Percentiles rank a stretch among this genome's conserved stretches.
Evolutionary conservation across 192 early-diverging fungal species (phyloP).

Genomic region (Fimicolochytrium jonesii): DNA sequence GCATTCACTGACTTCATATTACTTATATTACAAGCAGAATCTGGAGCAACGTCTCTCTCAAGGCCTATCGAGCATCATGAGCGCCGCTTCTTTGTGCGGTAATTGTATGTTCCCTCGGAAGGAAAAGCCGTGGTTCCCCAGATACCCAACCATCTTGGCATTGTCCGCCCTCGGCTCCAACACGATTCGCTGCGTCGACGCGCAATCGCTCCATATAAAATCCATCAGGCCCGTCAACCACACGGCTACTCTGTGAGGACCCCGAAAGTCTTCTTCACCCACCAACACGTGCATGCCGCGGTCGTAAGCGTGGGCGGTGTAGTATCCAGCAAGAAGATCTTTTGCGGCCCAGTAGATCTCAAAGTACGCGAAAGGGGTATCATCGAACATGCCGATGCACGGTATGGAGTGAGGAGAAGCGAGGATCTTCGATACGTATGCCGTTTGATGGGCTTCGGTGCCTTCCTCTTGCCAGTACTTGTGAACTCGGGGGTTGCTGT

Average conservation of each 20-base stretch:
- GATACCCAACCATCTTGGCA: constrained; percentile 9
- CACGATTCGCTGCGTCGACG: constrained; percentile 9
- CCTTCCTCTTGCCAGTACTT: constrained; percentile 15
- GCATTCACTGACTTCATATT: too few species aligned
- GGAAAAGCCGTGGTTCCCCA: constrained; percentile 5
- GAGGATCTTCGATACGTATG: not conserved
- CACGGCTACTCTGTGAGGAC: constrained; percentile 13
- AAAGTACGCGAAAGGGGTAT: constrained; percentile 26
- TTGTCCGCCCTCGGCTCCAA: constrained; percentile 22
- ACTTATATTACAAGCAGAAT: too few species aligned
- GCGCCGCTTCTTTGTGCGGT: constrained; percentile 4
- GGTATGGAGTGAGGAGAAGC: constrained; percentile 19
- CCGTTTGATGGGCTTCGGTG: constrained; percentile 1
- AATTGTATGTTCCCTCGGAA: not conserved
- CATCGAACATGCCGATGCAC: constrained; percentile 10
- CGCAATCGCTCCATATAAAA: constrained; percentile 2
- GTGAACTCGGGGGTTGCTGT: constrained; percentile 11
- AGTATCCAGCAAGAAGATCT: constrained; percentile 1
- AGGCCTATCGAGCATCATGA: constrained; percentile 1
- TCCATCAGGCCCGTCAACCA: constrained; percentile 10
- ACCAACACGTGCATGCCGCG: constrained; percentile 7
- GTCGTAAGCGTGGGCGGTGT: constrained; percentile 5
- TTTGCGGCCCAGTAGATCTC: constrained; percentile 24
- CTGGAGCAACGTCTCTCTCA: too few species aligned
- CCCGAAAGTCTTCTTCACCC: constrained; percentile 14